Evolutionary conservation across 2,329 filamentous ascomycete genomes (phyloP), one percentile per base, ranked within the genome.

Genomic region (Amphichorda felina): DNA sequence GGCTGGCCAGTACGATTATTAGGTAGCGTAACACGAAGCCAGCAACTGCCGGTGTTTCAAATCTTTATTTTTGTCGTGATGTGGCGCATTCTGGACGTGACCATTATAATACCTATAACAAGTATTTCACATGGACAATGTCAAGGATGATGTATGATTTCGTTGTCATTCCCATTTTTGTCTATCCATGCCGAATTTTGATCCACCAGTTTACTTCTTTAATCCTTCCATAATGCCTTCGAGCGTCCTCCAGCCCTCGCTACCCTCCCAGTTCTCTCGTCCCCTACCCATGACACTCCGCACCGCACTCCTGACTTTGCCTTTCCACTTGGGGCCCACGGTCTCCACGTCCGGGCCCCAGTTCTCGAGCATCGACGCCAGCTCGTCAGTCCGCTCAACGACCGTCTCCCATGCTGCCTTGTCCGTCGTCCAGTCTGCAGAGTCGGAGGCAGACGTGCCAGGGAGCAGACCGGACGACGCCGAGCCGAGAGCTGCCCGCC

Each of bases 301-400:
- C 3, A 94, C 68, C 9, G 88, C 88, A 54, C 76, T 93, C 47
- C 85, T 70, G 1, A 85, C 84, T 70, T 94, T 96, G 43, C 83
- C 83, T 55, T 75, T 82, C 91, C 91, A 98, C 49, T 79, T 79
- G 39, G 70, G 72, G 2, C 84, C 85, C 3, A 95, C 77, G 21
- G 75, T 50, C 42, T 78, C 75, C 15, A 76, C 67, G 43, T 72
- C 68, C 0, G 66, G 61, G 0, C 83, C 83, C 46, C 87, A 77
- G 53, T 80, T 86, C 59, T 91, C 83, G 57, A 95, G 84, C 35
- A 82, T 75, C 43, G 83, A 79, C 1, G 91, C 84, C 29, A 96
- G 59, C 51, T 85, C 78, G 38, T 87, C 75, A 1, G 91, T 96
- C 35, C 84, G 74, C 41, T 75, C 67, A 3, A 93, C 84, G 4